Conservation (phyloP, 140 eudicot species). For the Cichorium intybus region DNA sequence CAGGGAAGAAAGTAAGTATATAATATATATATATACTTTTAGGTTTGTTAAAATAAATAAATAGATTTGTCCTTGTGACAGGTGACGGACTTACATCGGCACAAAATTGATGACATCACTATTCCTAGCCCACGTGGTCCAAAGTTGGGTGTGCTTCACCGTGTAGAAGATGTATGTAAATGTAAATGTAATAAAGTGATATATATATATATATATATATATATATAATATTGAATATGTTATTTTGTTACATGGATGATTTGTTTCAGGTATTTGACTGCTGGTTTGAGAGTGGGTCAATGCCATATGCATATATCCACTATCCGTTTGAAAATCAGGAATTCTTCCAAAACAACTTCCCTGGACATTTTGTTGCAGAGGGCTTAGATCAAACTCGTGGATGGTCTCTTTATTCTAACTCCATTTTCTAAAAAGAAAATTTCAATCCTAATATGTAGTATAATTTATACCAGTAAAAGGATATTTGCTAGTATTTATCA, state of each 20-base stretch:
- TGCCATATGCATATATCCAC: conserved; percentile 98
- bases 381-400: conserved; percentile 99
- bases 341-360: conserved; percentile 68
- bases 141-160: conserved; percentile 69
- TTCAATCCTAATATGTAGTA: too few relatives aligned
- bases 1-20: conserved; percentile 61
- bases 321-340: conserved; percentile 92
- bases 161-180: conserved; percentile 97
- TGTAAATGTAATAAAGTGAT: too few relatives aligned
- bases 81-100: conserved; percentile 93
- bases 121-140: conserved; percentile 78
- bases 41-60: background rate
- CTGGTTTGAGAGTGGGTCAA: conserved; percentile 99
- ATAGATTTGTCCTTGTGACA: conserved; percentile 20
- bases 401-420: conserved; percentile 70
- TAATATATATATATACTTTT: background rate
- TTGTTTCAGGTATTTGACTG: conserved; percentile 98
- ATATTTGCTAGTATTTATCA: too few relatives aligned
- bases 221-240: conserved; percentile 5
- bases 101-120: conserved; percentile 87
- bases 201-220: too few relatives aligned
- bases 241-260: too few relatives aligned
- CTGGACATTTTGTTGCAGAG: conserved; percentile 99
- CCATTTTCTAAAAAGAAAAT: too few relatives aligned
- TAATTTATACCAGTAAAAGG: too few relatives aligned